Percentiles rank a stretch among this genome's conserved stretches.
phyloP scores from a whole-genome alignment of 2,329 filamentous ascomycete genomes.

The Monilinia vaccinii-corymbosi region DNA sequence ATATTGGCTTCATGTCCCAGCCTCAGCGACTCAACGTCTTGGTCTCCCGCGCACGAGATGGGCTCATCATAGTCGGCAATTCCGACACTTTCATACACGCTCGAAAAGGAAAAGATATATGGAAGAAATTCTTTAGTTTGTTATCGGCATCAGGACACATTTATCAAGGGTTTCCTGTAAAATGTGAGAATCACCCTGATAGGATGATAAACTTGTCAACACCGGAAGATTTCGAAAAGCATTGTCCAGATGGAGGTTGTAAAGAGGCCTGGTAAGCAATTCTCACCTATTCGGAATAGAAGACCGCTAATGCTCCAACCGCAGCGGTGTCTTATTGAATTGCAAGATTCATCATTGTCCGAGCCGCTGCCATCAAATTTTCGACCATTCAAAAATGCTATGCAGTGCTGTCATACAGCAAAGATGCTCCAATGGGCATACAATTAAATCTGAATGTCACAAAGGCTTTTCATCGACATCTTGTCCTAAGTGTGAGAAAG shows the following conservation, averaged over 20 bases:
- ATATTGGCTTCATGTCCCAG: slow-evolving; percentile 63
- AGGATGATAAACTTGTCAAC: slow-evolving; percentile 37
- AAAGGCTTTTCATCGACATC: slow-evolving; percentile 16
- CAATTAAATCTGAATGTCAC: slow-evolving; percentile 38
- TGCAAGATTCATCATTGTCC: slow-evolving; percentile 53
- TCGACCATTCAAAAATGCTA: slow-evolving; percentile 44
- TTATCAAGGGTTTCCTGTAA: slow-evolving; percentile 51
- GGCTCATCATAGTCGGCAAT: slow-evolving; percentile 62
- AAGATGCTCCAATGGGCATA: slow-evolving; percentile 46
- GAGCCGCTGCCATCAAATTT: slow-evolving; percentile 51
- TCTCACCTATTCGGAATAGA: neutral
- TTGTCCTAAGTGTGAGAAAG: slow-evolving; percentile 44
- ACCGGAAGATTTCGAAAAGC: slow-evolving; percentile 48
- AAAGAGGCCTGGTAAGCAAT: slow-evolving; percentile 47
- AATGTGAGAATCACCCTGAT: slow-evolving; percentile 51
- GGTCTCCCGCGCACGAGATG: slow-evolving; percentile 55
- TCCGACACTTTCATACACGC: slow-evolving; percentile 54
- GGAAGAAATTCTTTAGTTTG: slow-evolving; percentile 47
- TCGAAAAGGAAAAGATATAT: slow-evolving; percentile 47
- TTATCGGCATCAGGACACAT: slow-evolving; percentile 44
- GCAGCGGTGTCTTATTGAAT: slow-evolving; percentile 39
- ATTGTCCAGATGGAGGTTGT: slow-evolving; percentile 65
- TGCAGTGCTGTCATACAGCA: slow-evolving; percentile 37
- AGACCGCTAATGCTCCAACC: slow-evolving; percentile 10
- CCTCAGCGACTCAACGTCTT: slow-evolving; percentile 63